Evolutionary conservation across 345 rosid genomes (phyloP), one percentile per base, ranked within the genome.

Genomic region (Syzygium grande): DNA sequence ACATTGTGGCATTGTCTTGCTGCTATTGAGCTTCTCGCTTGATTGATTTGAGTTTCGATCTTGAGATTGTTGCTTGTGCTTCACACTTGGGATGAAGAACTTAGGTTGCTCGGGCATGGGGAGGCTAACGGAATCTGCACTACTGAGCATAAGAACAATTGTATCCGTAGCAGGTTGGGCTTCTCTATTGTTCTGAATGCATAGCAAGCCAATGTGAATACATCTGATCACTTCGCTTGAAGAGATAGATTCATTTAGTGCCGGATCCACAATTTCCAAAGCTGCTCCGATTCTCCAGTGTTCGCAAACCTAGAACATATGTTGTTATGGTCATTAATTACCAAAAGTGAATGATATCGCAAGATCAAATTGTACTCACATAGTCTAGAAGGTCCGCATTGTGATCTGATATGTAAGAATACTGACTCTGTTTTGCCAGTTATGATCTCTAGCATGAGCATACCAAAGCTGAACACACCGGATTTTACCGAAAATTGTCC

Each of bases 121-220:
- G 49, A 73, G 49, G 80, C 68, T 34, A 58, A 85, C 51, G 16
- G 51, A 73, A 38, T 34, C 27, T 19, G 16, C 52, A 51, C 34
- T 84, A 4, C 43, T 85, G 38, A 91, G 86, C 93, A 89, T 86
- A 34, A 88, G 83, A 59, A 89, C 14, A 17, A 87, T 88, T 13
- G 59, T 27, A 17, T 88, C 84, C 91, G 84, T 90, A 29, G 90
- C 43, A 16, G 92, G 92, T 83, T 90, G 68, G 27, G 87, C 90
- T 4, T 54, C 51, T 61, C 56, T 84, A 11, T 53, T 13, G 10
- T 90, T 88, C 80, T 90, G 92, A 43, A 90, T 89, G 51, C 80
- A 73, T 14, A 73, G 49, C 80, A 73, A 73, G 80, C 80, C 80
- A 1, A 19, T 19, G 49, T 38, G 49, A 73, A 73, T 73, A 10